A percentile compares a stretch with the other conserved stretches of the same genome.
These are phyloP conservation scores for Verticillium nubilum DNA, from an alignment of 2,329 filamentous ascomycete genomes.

Conservation along the genomic window DNA sequence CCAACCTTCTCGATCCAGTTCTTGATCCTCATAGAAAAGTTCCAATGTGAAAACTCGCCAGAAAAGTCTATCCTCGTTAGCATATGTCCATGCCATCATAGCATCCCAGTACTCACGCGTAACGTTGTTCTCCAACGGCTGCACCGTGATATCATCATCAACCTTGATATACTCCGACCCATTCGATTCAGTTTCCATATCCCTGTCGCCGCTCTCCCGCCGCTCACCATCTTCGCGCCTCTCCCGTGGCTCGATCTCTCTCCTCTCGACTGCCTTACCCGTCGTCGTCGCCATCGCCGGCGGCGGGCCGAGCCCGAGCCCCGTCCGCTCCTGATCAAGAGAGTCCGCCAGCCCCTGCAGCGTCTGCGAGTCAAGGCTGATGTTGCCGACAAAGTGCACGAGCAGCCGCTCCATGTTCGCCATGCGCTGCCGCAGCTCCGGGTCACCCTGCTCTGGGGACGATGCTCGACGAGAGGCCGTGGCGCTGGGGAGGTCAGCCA, in stretches of 20 bases:
- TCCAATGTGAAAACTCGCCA: conserved; percentile 48
- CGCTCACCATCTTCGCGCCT: not conserved
- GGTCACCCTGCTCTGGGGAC: conserved; percentile 6
- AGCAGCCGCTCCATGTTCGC: conserved; percentile 39
- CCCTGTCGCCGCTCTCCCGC: not conserved
- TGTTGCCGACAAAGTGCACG: conserved; percentile 39
- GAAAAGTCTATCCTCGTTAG: conserved; percentile 35
- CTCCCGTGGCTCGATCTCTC: not conserved
- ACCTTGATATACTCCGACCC: conserved; percentile 7
- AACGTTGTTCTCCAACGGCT: conserved; percentile 33
- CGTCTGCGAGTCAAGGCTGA: conserved; percentile 32
- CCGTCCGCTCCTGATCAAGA: conserved; percentile 24
- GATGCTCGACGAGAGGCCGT: not conserved
- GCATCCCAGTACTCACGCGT: conserved; percentile 26
- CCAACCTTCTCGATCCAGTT: conserved; percentile 38
- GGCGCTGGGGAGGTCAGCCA: not conserved
- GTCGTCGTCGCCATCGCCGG: not conserved
- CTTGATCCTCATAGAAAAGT: conserved; percentile 46
- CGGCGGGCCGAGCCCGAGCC: not conserved
- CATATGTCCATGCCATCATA: not conserved
- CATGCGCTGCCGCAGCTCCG: conserved; percentile 13
- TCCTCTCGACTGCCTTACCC: not conserved
- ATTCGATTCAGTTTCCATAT: not conserved
- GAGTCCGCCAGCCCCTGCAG: conserved; percentile 36
- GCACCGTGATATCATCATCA: conserved; percentile 29